Evolutionary conservation across 2,329 filamentous ascomycete genomes (phyloP).

Genomic region (Clonostachys solani): DNA sequence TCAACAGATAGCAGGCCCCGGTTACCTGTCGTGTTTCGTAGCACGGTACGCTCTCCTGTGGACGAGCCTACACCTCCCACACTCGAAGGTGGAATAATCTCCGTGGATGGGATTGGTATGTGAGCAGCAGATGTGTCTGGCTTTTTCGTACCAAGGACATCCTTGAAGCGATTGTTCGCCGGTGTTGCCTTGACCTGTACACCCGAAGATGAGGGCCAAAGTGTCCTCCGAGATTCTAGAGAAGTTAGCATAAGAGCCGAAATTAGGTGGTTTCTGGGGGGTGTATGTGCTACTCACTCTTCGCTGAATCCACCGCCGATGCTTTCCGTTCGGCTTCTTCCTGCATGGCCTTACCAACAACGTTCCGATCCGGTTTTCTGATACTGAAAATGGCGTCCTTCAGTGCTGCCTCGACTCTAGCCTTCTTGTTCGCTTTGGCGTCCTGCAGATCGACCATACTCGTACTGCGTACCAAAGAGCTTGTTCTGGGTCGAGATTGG

Average conservation of each 20-base stretch:
- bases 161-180: constrained; percentile 47
- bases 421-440: constrained; percentile 59
- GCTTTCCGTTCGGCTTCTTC: constrained; percentile 63
- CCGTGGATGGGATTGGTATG: constrained; percentile 12
- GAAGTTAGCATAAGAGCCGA: background rate
- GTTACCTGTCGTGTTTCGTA: background rate
- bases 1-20: constrained; percentile 8
- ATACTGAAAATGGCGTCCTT: constrained; percentile 70
- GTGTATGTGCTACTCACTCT: constrained; percentile 34
- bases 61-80: constrained; percentile 31
- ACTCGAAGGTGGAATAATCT: constrained; percentile 28
- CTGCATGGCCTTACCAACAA: constrained; percentile 62
- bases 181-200: constrained; percentile 56
- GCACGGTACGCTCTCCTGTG: constrained; percentile 11
- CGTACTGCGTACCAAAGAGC: constrained; percentile 22
- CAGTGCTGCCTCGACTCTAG: constrained; percentile 64
- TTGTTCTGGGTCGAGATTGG: background rate
- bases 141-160: constrained; percentile 33
- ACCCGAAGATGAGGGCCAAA: constrained; percentile 14
- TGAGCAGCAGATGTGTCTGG: constrained; percentile 3
- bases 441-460: constrained; percentile 49
- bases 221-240: constrained; percentile 36
- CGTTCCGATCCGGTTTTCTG: constrained; percentile 70
- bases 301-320: constrained; percentile 34
- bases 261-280: constrained; percentile 2